Conservation (phyloP, 306 rosid genomes). For the Datisca glomerata region DNA sequence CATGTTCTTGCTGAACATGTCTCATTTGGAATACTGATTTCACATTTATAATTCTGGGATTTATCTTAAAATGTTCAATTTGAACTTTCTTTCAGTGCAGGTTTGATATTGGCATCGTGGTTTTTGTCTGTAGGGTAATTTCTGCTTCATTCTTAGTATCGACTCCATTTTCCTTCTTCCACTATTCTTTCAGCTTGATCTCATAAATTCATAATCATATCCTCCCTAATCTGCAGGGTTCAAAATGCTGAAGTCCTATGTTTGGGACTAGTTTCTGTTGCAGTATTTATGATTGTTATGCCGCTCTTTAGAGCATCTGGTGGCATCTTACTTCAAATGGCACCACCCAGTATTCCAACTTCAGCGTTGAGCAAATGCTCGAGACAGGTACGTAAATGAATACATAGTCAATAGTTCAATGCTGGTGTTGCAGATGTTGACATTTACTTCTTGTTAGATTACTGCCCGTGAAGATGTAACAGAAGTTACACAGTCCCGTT, state of each 20-base stretch:
- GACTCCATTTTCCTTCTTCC: no score
- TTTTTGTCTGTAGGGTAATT: constrained; percentile 77
- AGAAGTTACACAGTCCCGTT: constrained; percentile 71
- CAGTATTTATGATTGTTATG: constrained; percentile 80
- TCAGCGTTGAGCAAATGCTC: constrained; percentile 85
- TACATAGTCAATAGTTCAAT: not conserved
- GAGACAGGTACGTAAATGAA: constrained; percentile 63
- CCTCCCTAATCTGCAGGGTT: constrained; percentile 43
- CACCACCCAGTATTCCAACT: constrained; percentile 81
- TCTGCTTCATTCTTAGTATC: constrained; percentile 10
- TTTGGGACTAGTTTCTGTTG: constrained; percentile 79
- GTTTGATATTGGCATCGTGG: constrained; percentile 95
- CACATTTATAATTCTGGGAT: not conserved
- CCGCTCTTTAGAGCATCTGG: constrained; percentile 88
- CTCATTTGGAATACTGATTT: constrained; percentile 4
- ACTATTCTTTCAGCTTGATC: no score
- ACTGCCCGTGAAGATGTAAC: constrained; percentile 58
- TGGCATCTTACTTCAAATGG: constrained; percentile 92
- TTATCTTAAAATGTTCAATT: constrained; percentile 27
- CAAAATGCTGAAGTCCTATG: constrained; percentile 97
- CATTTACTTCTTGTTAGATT: constrained; percentile 30
- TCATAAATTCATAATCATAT: constrained; percentile 7
- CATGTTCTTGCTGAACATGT: no score
- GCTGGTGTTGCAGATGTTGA: not conserved
- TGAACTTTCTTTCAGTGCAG: constrained; percentile 80